Evolutionary conservation across 176 grass and related monocot species (phyloP), one percentile per base, ranked within the genome.

Genomic region (Pontederia crassipes): DNA sequence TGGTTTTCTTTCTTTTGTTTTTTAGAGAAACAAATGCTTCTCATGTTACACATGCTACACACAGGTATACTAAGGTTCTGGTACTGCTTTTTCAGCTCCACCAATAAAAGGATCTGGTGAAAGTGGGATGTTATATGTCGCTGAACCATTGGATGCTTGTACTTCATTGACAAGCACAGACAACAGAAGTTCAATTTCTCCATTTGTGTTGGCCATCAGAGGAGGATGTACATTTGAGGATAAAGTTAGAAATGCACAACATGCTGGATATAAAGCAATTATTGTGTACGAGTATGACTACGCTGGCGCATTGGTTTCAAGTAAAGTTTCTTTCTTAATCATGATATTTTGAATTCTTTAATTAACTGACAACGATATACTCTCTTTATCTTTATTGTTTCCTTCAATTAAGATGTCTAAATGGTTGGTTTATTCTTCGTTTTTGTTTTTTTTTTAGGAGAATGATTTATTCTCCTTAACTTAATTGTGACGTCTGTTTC

Each of bases 211-310:
- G 69, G 80, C 88, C 61, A 77, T 85, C 62, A 88, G 93, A 69
- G 93, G 84, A 7, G 85, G 82, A 8, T 98, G 93, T 68, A 74
- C 87, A 70, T 97, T 97, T 58, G 93, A 97, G 68, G 81, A 78
- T 58, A 97, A 97, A 87, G 84, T 92, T 27, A 82, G 77, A 78
- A 85, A 78, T 69, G 87, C 68, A n/a, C 81, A 97, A 76, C 72
- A 79, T 88, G 93, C 87, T 69, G 93, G 93, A 72, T 97, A 82
- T 66, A 83, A 85, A 75, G 93, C 93, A 52, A 84, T 87, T 62
- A 88, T 97, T 12, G 78, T 97, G 16, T 92, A 82, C 49, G 81
- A 97, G 55, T 71, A 85, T n/a, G 93, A 97, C 73, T 83, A 97
- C 51, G 77, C 80, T 3, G 76, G 76, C 4, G 48, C 64, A 65